Evolutionary conservation across 352 stramenopile genomes (phyloP).

Genomic region (Phytophthora cryptogea): DNA sequence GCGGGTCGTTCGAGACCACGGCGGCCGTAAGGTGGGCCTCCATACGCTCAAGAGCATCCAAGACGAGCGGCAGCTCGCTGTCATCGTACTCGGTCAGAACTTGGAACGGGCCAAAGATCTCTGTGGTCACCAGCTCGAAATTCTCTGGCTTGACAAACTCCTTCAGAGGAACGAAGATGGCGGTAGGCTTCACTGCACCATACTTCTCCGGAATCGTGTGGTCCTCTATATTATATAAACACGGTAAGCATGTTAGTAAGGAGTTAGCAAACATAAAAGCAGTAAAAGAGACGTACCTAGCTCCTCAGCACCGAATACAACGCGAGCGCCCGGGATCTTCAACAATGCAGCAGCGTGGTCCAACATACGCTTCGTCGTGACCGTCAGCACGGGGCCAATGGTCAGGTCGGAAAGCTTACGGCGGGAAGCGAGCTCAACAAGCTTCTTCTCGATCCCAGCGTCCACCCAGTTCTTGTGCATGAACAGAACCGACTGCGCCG

Average conservation of each 20-base stretch:
- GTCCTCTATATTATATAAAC: slow-evolving; percentile 54
- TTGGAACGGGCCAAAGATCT: slow-evolving; percentile 99
- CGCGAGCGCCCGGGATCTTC: slow-evolving; percentile 92
- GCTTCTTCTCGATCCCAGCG: slow-evolving; percentile 93
- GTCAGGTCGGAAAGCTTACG: slow-evolving; percentile 95
- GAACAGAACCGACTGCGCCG: slow-evolving; percentile 98
- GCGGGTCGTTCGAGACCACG: slow-evolving; percentile 96
- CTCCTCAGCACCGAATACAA: slow-evolving; percentile 96
- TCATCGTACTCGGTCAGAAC: slow-evolving; percentile 96
- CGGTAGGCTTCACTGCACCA: slow-evolving; percentile 96
- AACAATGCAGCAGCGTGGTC: slow-evolving; percentile 92
- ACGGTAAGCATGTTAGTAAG: slow-evolving; percentile 10
- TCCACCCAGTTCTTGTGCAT: slow-evolving; percentile 97
- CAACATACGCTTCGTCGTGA: slow-evolving; percentile 96
- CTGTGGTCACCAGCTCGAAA: slow-evolving; percentile 94
- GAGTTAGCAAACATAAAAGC: background rate
- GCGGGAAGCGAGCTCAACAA: slow-evolving; percentile 88
- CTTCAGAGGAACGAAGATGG: slow-evolving; percentile 96
- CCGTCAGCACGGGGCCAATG: slow-evolving; percentile 96
- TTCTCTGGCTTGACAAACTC: slow-evolving; percentile 96
- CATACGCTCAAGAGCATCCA: slow-evolving; percentile 96
- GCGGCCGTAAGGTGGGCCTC: slow-evolving; percentile 97
- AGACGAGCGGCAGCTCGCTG: slow-evolving; percentile 86
- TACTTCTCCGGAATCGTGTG: slow-evolving; percentile 96
- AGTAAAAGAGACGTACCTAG: slow-evolving; percentile 44